Evolutionary conservation across 2,329 filamentous ascomycete species (phyloP).

Genomic region (Pseudocercospora macadamiae): DNA sequence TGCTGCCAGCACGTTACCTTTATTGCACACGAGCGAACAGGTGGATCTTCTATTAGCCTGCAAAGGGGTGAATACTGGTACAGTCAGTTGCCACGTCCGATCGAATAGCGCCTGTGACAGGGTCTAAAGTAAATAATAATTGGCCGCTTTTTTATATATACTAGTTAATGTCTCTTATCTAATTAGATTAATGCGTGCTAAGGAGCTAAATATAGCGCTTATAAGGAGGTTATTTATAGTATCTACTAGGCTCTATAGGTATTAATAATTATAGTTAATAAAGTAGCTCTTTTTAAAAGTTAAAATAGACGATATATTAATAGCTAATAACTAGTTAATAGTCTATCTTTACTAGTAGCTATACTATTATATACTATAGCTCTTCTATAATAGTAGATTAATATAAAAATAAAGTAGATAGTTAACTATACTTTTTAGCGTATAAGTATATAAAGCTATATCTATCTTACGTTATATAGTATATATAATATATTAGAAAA

Average conservation of each 20-base stretch:
- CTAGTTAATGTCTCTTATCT: no score
- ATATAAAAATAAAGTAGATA: background rate
- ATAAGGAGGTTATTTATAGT: background rate
- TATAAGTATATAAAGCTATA: background rate
- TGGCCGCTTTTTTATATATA: no score
- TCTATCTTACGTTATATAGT: background rate
- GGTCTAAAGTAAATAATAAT: no score
- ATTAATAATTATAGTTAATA: background rate
- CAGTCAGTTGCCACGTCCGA: no score
- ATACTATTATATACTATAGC: background rate
- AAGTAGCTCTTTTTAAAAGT: background rate
- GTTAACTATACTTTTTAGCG: background rate
- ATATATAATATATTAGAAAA: background rate
- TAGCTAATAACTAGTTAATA: no score
- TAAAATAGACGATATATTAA: background rate
- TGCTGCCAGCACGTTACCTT: constrained; percentile 30
- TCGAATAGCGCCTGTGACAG: no score
- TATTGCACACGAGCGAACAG: constrained; percentile 29
- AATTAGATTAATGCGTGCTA: no score
- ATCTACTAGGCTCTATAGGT: no score
- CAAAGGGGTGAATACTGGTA: constrained; percentile 28
- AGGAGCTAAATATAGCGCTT: no score
- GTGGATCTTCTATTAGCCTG: constrained; percentile 29
- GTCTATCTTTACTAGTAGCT: background rate
- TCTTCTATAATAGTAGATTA: background rate